Base-by-base conservation (phyloP, 176 grass and related monocot species). In the Carex kokanica region DNA sequence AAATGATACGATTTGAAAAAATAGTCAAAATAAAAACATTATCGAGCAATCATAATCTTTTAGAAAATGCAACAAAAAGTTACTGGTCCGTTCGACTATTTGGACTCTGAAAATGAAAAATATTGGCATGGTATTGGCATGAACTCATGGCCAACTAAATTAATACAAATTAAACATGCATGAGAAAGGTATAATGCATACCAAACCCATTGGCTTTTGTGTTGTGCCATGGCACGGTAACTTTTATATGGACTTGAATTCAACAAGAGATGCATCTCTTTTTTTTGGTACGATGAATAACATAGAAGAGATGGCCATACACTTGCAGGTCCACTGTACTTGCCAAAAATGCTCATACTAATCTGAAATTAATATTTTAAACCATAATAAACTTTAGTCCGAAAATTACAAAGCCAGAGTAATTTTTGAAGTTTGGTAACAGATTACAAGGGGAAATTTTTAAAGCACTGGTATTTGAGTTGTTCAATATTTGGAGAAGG, bases 141-240 rank as follows among this genome's bases (percentile, higher is more conserved):
- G 73, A 56, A 77, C 12, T 77, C 24, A 21, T 23, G 34, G 29
- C 11, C 16, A 81, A 45, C 21, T 25, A 64, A 43, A 81, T 34
- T 17, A 41, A 14, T 64, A 64, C 60, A 53, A 74, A 74, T 62
- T 62, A 81, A 81, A 21, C 13, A 15, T n/a, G n/a, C n/a, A n/a
- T 47, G 57, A 63, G 4, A 60, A 61, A 62, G 78, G n/a, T 29
- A 45, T 6, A 8, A 34, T 12, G 62, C 78, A 25, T 82, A 82
- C 80, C 80, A 82, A 65, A 82, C 80, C 80, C 61, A 82, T 49
- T 82, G 80, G 61, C 80, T 82, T 67, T 3, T 82, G 38, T 82
- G 61, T 18, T 82, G 61, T 27, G 61, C 60, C 61, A 82, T 82
- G 61, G 80, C 80, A 27, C 14, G 3, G 18, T 54, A 68, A 51